A percentile compares a stretch with the other conserved stretches of the same genome.
phyloP scores from a whole-genome alignment of 2,329 filamentous ascomycete genomes.

The Amauroascus verrucosus region DNA sequence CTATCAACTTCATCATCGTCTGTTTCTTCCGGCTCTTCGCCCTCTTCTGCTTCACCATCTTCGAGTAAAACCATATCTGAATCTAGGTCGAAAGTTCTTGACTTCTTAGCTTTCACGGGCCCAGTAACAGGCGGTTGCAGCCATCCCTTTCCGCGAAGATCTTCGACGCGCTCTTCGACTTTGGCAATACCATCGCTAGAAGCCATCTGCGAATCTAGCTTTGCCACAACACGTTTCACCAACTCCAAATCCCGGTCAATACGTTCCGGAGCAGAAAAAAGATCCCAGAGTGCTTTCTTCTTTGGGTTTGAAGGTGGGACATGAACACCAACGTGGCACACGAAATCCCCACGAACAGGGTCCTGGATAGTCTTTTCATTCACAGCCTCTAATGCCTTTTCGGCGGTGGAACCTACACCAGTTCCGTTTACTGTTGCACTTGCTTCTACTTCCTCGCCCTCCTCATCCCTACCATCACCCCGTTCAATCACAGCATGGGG shows the following conservation, averaged over 20 bases:
- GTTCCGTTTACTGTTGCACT: constrained; percentile 26
- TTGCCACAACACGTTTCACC: constrained; percentile 69
- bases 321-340: constrained; percentile 93
- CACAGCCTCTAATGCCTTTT: constrained; percentile 84
- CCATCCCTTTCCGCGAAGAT: constrained; percentile 63
- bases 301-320: constrained; percentile 74
- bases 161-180: constrained; percentile 78
- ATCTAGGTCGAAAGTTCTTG: constrained; percentile 33
- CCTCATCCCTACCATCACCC: constrained; percentile 61
- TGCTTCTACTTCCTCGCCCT: constrained; percentile 44
- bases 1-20: constrained; percentile 74
- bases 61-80: constrained; percentile 42
- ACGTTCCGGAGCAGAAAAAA: constrained; percentile 88
- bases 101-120: constrained; percentile 42
- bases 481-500: constrained; percentile 55
- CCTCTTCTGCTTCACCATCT: constrained; percentile 60
- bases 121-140: constrained; percentile 53
- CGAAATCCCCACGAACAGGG: constrained; percentile 86
- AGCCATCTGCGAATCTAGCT: constrained; percentile 75
- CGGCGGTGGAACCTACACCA: constrained; percentile 47
- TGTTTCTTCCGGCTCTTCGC: constrained; percentile 62
- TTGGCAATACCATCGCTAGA: constrained; percentile 66
- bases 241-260: constrained; percentile 82
- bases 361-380: constrained; percentile 98
- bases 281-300: constrained; percentile 93